Conservation (phyloP, 331 rosid genomes). For the Erythrophleum ivorense region DNA sequence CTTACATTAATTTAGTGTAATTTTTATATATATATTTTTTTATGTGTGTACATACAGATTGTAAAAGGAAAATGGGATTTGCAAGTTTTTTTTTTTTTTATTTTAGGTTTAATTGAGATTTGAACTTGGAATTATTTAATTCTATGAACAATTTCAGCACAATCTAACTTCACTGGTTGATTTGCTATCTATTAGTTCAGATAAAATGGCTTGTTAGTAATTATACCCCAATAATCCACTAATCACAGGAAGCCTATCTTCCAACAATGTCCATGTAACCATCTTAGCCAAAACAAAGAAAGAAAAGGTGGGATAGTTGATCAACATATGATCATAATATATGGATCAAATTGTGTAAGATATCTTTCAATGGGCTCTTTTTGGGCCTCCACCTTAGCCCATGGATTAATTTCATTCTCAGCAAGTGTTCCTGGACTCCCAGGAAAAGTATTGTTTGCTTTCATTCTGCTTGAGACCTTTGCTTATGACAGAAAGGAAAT, state of each 20-base stretch:
- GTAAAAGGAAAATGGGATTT: background rate
- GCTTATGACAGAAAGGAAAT: too few relatives aligned
- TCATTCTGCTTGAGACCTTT: too few relatives aligned
- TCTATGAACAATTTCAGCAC: too few relatives aligned
- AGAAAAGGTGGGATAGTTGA: background rate
- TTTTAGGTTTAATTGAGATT: background rate
- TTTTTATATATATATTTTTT: background rate
- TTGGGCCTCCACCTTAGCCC: background rate
- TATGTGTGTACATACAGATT: background rate
- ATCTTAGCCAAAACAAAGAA: too few relatives aligned
- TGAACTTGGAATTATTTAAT: background rate
- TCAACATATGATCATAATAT: background rate
- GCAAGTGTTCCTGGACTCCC: background rate
- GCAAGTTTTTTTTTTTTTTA: background rate
- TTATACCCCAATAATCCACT: too few relatives aligned
- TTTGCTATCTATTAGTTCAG: background rate
- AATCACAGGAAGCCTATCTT: too few relatives aligned
- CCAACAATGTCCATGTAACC: too few relatives aligned
- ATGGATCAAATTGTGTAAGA: background rate
- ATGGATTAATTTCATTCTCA: background rate
- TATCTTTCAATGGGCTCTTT: background rate
- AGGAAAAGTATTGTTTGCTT: too few relatives aligned
- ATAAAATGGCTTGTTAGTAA: background rate
- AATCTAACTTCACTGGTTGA: too few relatives aligned
- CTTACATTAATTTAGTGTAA: too few relatives aligned